phyloP scores from a whole-genome alignment of 2,329 filamentous ascomycete genomes.

The Aspergillus ochraceus region DNA sequence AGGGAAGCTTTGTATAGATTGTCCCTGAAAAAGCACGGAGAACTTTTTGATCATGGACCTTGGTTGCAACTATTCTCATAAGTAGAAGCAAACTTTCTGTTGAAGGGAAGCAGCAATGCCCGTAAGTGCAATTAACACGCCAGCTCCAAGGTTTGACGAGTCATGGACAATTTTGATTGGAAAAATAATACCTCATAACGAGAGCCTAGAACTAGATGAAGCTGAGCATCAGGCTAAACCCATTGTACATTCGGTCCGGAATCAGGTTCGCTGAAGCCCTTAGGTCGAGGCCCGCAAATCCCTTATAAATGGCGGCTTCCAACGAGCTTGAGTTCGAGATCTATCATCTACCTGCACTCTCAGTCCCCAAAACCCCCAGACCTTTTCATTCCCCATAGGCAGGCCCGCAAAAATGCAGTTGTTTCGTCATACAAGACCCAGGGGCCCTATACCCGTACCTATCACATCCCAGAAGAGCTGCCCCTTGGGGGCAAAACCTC shows the following conservation, averaged over 20 bases:
- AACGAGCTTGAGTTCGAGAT: neutral
- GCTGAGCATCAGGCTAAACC: neutral
- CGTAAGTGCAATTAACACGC: neutral
- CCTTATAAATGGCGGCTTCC: neutral
- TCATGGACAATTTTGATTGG: neutral
- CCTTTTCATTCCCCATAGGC: neutral
- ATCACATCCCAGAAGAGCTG: neutral
- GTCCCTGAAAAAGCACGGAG: neutral
- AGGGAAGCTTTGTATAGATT: neutral
- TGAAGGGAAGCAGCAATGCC: neutral
- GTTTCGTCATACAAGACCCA: neutral
- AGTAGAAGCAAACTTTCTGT: neutral
- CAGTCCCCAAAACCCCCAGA: neutral
- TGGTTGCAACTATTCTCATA: neutral
- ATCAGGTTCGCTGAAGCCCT: neutral
- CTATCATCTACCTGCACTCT: neutral
- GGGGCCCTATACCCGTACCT: neutral
- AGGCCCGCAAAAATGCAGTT: neutral
- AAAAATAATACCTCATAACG: neutral
- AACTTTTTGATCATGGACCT: neutral
- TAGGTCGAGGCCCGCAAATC: neutral
- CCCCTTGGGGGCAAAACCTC: neutral
- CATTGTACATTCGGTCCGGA: neutral
- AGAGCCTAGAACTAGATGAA: neutral
- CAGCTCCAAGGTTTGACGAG: neutral